phyloP scores from a whole-genome alignment of 148 eudicot genomes.

The Cornus kousa region DNA sequence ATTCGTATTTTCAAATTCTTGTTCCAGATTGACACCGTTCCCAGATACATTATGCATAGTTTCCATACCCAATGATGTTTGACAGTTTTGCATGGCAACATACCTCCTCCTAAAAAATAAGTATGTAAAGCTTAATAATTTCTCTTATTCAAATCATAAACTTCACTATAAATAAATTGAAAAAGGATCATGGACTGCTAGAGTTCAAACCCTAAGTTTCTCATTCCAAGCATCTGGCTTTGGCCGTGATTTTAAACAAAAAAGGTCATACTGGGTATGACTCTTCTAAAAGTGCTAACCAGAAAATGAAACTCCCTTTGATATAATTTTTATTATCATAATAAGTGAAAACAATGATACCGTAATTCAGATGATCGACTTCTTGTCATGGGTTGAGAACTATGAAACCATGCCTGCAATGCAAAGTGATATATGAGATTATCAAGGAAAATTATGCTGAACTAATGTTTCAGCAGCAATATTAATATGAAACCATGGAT shows the following conservation, averaged over 20 bases:
- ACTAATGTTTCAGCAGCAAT: not conserved
- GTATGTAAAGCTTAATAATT: not conserved
- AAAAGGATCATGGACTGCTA: not conserved
- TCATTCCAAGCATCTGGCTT: not conserved
- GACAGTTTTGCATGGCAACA: conserved; percentile 43
- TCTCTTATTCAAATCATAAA: not conserved
- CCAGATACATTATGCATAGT: conserved; percentile 25
- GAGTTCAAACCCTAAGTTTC: not conserved
- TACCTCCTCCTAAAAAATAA: conserved; percentile 46
- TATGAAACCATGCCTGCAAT: conserved; percentile 54
- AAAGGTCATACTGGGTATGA: too few species aligned
- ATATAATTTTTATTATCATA: not conserved
- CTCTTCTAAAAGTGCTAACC: not conserved
- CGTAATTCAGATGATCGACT: conserved; percentile 57
- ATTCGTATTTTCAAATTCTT: conserved; percentile 26
- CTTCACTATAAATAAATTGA: not conserved
- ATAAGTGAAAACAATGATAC: conserved; percentile 18
- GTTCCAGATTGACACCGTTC: conserved; percentile 23
- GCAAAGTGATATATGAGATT: conserved; percentile 9
- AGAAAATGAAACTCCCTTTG: not conserved
- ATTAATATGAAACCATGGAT: not conserved
- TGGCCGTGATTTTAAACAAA: not conserved
- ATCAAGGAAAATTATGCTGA: not conserved
- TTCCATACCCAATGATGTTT: conserved; percentile 30
- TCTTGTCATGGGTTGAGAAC: conserved; percentile 63